Conservation (phyloP, 2,329 filamentous ascomycete genomes). For the Cadophora gregata region DNA sequence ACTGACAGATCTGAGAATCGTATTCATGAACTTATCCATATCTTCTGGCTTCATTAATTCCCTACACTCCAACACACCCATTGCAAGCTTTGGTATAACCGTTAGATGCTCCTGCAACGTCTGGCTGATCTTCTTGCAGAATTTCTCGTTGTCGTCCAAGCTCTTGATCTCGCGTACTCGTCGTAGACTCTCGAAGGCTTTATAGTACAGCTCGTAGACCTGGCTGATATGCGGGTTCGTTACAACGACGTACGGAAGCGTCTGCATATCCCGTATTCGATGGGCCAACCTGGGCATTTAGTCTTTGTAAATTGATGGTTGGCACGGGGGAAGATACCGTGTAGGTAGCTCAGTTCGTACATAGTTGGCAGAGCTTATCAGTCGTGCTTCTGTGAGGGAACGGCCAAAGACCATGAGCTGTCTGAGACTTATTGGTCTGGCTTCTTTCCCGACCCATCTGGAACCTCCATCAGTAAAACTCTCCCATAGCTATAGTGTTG, state of each 20-base stretch:
- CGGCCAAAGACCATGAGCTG: slow-evolving; percentile 98
- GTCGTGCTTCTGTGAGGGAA: slow-evolving; percentile 84
- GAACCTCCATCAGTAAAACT: slow-evolving; percentile 24
- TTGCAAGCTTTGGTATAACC: slow-evolving; percentile 92
- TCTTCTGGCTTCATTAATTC: slow-evolving; percentile 80
- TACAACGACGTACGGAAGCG: slow-evolving; percentile 91
- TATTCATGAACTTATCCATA: slow-evolving; percentile 95
- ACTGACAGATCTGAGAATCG: slow-evolving; percentile 82
- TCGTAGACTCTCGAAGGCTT: slow-evolving; percentile 91
- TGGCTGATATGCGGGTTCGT: slow-evolving; percentile 94
- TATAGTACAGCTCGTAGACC: slow-evolving; percentile 96
- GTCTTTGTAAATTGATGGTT: not conserved
- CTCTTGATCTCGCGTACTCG: slow-evolving; percentile 83
- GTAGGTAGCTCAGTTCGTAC: slow-evolving; percentile 93
- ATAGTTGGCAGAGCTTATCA: slow-evolving; percentile 96
- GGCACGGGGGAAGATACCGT: slow-evolving; percentile 55
- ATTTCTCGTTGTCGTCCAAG: slow-evolving; percentile 85
- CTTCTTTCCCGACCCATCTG: slow-evolving; percentile 93
- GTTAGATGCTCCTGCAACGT: slow-evolving; percentile 88
- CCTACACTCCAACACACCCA: slow-evolving; percentile 91
- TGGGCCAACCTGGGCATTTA: slow-evolving; percentile 74
- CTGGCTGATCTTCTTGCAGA: slow-evolving; percentile 80
- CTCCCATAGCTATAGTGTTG: not conserved
- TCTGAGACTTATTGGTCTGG: slow-evolving; percentile 91
- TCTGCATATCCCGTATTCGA: slow-evolving; percentile 95